These are phyloP conservation scores for Kwoniella sp. DNA, from an alignment of 768 basidiomycete species.

Conservation along the genomic window DNA sequence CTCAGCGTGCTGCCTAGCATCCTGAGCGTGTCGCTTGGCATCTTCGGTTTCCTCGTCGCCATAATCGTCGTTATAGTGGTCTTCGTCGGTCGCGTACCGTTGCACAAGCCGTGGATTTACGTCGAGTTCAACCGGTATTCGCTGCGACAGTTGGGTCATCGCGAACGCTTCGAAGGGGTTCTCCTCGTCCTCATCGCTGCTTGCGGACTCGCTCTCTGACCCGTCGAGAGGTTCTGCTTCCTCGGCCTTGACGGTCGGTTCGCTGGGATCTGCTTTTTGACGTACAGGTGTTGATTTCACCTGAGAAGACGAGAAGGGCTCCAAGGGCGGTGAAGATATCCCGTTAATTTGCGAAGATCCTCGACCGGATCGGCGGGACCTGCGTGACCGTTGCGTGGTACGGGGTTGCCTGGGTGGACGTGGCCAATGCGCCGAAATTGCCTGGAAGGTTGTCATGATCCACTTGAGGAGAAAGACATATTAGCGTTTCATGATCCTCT, in stretches of 20 bases:
- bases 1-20: constrained; percentile 35
- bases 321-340: constrained; percentile 3
- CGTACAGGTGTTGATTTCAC: constrained; percentile 6
- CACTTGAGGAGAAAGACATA: constrained; percentile 48
- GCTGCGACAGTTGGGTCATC: constrained; percentile 34
- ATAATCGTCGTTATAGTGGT: constrained; percentile 48
- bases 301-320: constrained; percentile 3
- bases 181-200: constrained; percentile 32
- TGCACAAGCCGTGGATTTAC: constrained; percentile 28
- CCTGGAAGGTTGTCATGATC: constrained; percentile 86
- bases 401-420: constrained; percentile 15
- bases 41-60: constrained; percentile 35
- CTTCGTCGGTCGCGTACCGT: constrained; percentile 20
- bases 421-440: constrained; percentile 76
- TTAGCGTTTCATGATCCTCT: background rate
- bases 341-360: constrained; percentile 12
- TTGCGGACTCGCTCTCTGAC: constrained; percentile 52
- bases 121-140: constrained; percentile 20
- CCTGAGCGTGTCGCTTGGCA: constrained; percentile 22
- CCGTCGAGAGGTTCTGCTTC: constrained; percentile 27
- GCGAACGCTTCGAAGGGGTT: constrained; percentile 38
- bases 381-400: constrained; percentile 30
- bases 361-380: constrained; percentile 15
- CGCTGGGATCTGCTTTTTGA: constrained; percentile 10
- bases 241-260: constrained; percentile 12